Percentiles rank a stretch among this genome's conserved stretches.
Conservation (phyloP, 2,329 filamentous ascomycete species). For the Aspergillus tamarii region DNA sequence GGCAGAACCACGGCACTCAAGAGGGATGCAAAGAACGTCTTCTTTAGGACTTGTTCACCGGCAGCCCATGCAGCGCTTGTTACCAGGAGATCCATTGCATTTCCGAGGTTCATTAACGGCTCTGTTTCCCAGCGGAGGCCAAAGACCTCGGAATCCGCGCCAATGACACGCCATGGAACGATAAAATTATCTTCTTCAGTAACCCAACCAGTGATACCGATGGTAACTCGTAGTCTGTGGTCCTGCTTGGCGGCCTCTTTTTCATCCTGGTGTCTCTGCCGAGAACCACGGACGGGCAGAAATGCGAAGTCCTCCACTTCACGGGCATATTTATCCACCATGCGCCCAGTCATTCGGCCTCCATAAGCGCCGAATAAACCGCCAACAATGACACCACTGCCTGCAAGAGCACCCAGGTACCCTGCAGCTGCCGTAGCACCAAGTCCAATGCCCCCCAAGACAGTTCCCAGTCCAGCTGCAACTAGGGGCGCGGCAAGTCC, state of each 20-base stretch:
- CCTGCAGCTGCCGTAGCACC: constrained; percentile 74
- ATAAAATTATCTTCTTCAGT: constrained; percentile 72
- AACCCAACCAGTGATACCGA: constrained; percentile 83
- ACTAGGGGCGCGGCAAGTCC: constrained; percentile 77
- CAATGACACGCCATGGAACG: constrained; percentile 77
- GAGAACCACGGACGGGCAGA: constrained; percentile 67
- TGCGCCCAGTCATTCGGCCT: constrained; percentile 77
- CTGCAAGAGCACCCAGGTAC: constrained; percentile 77
- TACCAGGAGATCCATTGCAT: constrained; percentile 74
- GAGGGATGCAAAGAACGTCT: constrained; percentile 69
- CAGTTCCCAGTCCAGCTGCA: constrained; percentile 75
- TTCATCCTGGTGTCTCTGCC: constrained; percentile 49
- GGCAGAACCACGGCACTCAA: constrained; percentile 70
- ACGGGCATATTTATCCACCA: constrained; percentile 84
- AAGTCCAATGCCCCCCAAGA: constrained; percentile 77
- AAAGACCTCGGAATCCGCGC: constrained; percentile 75
- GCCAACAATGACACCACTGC: constrained; percentile 78
- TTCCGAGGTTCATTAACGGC: constrained; percentile 75
- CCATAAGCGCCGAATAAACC: constrained; percentile 91
- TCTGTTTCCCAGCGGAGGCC: constrained; percentile 82
- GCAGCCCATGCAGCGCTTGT: constrained; percentile 81
- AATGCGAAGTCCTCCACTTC: constrained; percentile 91
- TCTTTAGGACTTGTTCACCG: constrained; percentile 73
- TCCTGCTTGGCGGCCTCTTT: constrained; percentile 52
- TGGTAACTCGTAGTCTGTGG: constrained; percentile 75